These are phyloP conservation scores for Vickermania spadyakhi DNA, from an alignment of 208 protist genomes.

Conservation along the genomic window DNA sequence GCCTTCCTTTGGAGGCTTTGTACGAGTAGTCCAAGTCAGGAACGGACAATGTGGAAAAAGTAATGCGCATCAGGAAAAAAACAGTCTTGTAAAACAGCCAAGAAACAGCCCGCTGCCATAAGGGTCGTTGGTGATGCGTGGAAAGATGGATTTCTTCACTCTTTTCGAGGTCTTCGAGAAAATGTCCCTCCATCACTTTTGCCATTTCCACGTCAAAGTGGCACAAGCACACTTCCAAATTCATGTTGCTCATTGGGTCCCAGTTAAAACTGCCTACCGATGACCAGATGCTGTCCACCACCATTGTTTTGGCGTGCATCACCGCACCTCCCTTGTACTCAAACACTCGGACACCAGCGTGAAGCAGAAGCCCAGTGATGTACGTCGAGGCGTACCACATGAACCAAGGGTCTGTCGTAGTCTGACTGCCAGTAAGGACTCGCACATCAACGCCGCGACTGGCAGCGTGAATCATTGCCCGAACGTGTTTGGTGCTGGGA, in stretches of 20 bases:
- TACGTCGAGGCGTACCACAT: slow-evolving; percentile 89
- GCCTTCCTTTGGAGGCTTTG: no score
- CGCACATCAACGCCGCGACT: slow-evolving; percentile 85
- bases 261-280: slow-evolving; percentile 91
- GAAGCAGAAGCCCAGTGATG: slow-evolving; percentile 70
- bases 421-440: slow-evolving; percentile 71
- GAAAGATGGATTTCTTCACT: slow-evolving; percentile 63
- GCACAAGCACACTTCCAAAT: slow-evolving; percentile 84
- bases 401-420: slow-evolving; percentile 86
- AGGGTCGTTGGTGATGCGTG: slow-evolving; percentile 50
- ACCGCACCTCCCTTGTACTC: slow-evolving; percentile 82
- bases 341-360: slow-evolving; percentile 76
- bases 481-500: slow-evolving; percentile 70
- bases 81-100: slow-evolving; percentile 79
- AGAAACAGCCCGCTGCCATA: slow-evolving; percentile 55
- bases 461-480: slow-evolving; percentile 64
- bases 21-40: slow-evolving; percentile 35
- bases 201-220: slow-evolving; percentile 56
- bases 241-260: slow-evolving; percentile 90
- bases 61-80: slow-evolving; percentile 57
- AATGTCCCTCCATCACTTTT: slow-evolving; percentile 80
- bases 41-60: slow-evolving; percentile 56
- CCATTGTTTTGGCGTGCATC: slow-evolving; percentile 91
- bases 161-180: slow-evolving; percentile 47
- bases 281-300: slow-evolving; percentile 88